Base-by-base conservation (phyloP, 2,329 filamentous ascomycete genomes). In the Fusarium xylarioides region DNA sequence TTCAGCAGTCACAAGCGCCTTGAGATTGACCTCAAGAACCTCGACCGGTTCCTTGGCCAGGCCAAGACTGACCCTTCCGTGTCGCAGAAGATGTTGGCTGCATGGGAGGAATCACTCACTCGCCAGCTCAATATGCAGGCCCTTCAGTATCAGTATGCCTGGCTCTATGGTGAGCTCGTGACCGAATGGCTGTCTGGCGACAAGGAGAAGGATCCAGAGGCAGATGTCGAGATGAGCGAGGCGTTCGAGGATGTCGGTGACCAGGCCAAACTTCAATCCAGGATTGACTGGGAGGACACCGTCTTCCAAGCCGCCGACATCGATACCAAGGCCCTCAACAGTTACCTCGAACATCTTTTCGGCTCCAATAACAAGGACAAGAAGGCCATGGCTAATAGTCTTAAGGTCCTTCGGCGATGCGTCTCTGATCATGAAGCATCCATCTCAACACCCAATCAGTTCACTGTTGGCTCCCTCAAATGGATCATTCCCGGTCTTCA, bases 111-210 rank as follows among this genome's bases (percentile, higher is more conserved):
- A 28, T 79, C 79, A 3, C 76, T 86, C 15, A 73, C 82, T n/a
- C 76, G 77, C 6, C 80, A 84, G 42, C 76, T 86, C 18, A 76
- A 84, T 26, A 80, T 78, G 42, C 82, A 85, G 57, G 83, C 83
- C 11, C 80, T 82, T 21, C 84, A 82, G 68, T 85, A 83, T 60
- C 75, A 82, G 57, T 85, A 84, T 50, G 84, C 85, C 0, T 81
- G 82, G 14, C 78, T 86, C 5, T 86, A 86, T 47, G 84, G 82
- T 6, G 79, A 84, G 53, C 80, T 86, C 8, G 84, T 86, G n/a
- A 86, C 81, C 1, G 85, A 86, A 68, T 86, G 84, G 85, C 78
- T 86, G 2, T 81, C 81, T 2, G 74, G 77, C 1, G 79, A 79
- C 4, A 66, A 79, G 12, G 40, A 65, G 2, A 63, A 75, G 10